Evolutionary conservation across 169 alveolate species (phyloP), one percentile per base, ranked within the genome.

Genomic region (Plasmodium berghei): DNA sequence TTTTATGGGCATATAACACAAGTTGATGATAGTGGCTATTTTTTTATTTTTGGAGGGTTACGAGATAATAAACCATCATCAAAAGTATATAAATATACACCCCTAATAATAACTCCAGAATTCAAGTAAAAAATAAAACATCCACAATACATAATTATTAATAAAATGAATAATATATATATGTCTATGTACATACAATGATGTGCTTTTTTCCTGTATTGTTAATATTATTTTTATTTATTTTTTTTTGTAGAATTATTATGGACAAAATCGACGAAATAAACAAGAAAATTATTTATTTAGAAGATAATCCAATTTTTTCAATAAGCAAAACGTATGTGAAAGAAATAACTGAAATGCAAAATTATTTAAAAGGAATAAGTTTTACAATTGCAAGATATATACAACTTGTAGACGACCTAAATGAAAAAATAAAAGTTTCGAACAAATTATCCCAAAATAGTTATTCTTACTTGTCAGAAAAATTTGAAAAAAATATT

Each of bases 391-490:
- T 85, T 24, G 73, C 42, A 12, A 22, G 73, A 34, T 85, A 85
- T 45, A 48, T 85, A 45, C 91, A 85, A 42, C 67, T 85, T 16
- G 52, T 63, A 24, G 40, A 52, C 16, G 91, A 85, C n/a, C 9
- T 85, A 85, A 85, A 85, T 70, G 91, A 85, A 34, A 85, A 85
- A 85, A 69, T 85, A 85, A 85, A 70, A 85, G 24, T 85, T 56
- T 85, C 91, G 1, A 85, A 85, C 48, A 48, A 45, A n/a, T 58
- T 85, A 24, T 73, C 73, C 66, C 28, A 66, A 16, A 52, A 26
- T 10, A 22, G 48, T 71, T 66, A 80, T 54, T 22, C 56, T 16
- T 46, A 34, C 9, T 26, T 80, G 48, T 64, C 80, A 28, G 63
- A 49, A 26, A 80, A 49, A 14, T 28, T 80, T 14, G 80, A 80